These are phyloP conservation scores for Aspergillus hancockii DNA, from an alignment of 495 filamentous ascomycete genomes.

Conservation along the genomic window DNA sequence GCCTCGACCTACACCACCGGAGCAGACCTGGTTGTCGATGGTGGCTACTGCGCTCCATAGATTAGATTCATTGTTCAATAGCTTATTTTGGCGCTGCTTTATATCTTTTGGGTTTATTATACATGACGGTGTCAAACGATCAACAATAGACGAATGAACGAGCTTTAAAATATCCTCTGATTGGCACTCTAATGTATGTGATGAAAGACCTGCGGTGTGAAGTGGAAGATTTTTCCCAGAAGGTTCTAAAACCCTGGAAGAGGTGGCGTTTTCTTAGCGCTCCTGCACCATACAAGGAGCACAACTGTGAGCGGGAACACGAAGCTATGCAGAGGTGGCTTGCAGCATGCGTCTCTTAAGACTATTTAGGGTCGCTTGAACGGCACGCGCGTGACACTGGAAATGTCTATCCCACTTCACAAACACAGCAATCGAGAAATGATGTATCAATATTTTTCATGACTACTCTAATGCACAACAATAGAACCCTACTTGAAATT, in stretches of 20 bases:
- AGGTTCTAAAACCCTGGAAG: background rate
- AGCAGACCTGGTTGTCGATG: slow-evolving; percentile 71
- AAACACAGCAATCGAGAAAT: too few relatives aligned
- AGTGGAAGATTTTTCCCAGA: background rate
- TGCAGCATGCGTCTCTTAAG: slow-evolving; percentile 1
- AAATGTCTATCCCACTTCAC: too few relatives aligned
- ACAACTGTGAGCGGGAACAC: slow-evolving; percentile 2
- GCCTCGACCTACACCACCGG: slow-evolving; percentile 84
- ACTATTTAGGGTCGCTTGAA: background rate
- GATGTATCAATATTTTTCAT: too few relatives aligned
- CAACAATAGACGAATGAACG: background rate
- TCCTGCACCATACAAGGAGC: background rate
- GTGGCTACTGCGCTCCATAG: slow-evolving; percentile 49
- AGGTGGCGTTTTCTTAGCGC: background rate
- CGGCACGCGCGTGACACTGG: too few relatives aligned
- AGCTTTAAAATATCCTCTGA: background rate
- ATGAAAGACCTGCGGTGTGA: background rate
- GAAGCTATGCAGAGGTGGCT: slow-evolving; percentile 13
- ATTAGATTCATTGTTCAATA: slow-evolving; percentile 6
- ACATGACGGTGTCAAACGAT: background rate
- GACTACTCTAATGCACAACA: too few relatives aligned
- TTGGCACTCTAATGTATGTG: background rate
- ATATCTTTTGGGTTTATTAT: background rate
- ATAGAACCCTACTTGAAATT: too few relatives aligned
- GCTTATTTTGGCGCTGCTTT: background rate